A percentile compares a stretch with the other conserved stretches of the same genome.
phyloP scores from a whole-genome alignment of 2,329 filamentous ascomycete species.

The Mollisiaceae sp. region DNA sequence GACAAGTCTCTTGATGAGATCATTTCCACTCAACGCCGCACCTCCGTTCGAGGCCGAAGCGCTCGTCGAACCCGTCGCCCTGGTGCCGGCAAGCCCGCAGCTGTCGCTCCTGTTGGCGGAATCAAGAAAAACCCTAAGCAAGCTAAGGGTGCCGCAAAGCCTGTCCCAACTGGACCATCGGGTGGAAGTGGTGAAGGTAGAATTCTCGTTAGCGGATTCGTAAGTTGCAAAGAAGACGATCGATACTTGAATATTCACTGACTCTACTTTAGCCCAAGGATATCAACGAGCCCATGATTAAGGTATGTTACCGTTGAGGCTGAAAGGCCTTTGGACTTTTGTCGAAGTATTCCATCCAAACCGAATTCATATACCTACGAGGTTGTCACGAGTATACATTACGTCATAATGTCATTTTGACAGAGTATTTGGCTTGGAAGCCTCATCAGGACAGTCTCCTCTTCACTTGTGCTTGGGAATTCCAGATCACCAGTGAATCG shows the following conservation, averaged over 20 bases:
- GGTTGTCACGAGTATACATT: constrained; percentile 32
- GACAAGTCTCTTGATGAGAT: constrained; percentile 98
- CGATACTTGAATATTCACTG: constrained; percentile 10
- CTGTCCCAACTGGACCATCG: constrained; percentile 67
- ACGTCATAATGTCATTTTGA: constrained; percentile 28
- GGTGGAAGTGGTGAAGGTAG: constrained; percentile 77
- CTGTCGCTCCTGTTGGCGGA: constrained; percentile 79
- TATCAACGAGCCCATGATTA: constrained; percentile 96
- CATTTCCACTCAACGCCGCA: constrained; percentile 70
- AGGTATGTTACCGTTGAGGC: constrained; percentile 99
- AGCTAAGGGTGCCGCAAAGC: constrained; percentile 64
- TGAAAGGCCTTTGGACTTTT: constrained; percentile 71
- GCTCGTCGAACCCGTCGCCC: constrained; percentile 55
- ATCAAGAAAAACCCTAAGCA: constrained; percentile 76
- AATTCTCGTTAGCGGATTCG: constrained; percentile 98
- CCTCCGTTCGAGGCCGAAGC: constrained; percentile 39
- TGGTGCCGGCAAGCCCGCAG: constrained; percentile 48
- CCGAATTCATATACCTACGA: constrained; percentile 38
- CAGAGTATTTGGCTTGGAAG: constrained; percentile 30
- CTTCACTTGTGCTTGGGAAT: constrained; percentile 39
- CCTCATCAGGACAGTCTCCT: constrained; percentile 47
- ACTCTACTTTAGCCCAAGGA: constrained; percentile 75
- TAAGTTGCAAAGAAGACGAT: constrained; percentile 56
- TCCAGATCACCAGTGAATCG: constrained; percentile 46
- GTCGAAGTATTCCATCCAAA: constrained; percentile 64